Evolutionary conservation across 1,284 basidiomycete genomes (phyloP), one percentile per base, ranked within the genome.

Genomic region (Macrocystidia cucumis): DNA sequence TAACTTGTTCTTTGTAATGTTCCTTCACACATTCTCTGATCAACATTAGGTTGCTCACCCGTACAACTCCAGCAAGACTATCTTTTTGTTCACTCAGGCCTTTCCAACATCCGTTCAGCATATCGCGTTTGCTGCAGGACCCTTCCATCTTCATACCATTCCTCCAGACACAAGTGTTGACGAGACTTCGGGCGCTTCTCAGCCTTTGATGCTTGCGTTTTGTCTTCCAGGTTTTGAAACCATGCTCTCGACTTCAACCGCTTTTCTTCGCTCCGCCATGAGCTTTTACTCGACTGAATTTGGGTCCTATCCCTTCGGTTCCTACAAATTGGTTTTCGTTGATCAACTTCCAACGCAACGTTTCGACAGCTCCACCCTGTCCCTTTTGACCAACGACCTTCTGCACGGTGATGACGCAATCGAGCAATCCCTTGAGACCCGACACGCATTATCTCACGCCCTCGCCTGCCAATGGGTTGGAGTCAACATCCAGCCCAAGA

Each of bases 391-490:
- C 1, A 74, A 78, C 32, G 91, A 97, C 53, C 62, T 97, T 7
- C 71, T 98, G 3, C 84, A 97, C 48, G 86, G 91, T 0, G 75
- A 89, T 19, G 80, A 88, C 45, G 80, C 91, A 23, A 92, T 98
- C 45, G 96, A 99, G 52, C 92, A 95, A 56, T 89, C 90, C 1
- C 76, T 91, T 48, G 91, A 97, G 54, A 88, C 92, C 1, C 74
- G 93, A 11, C 91, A 95, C 41, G 68, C 78, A 11, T 72, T 98
- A 27, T 75, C 84, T 18, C 89, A 98, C 52, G 83, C 89, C 1
- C 70, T 98, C 25, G 92, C 92, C 4, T 91, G 82, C 48, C 96
- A 99, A 59, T 98, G 96, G 96, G 74, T 91, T 36, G 95, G 96
- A 13, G 83, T 99, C 61, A 96, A 98, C 59, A 91, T 99, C 48